Evolutionary conservation across 2,329 filamentous ascomycete genomes (phyloP), one percentile per base, ranked within the genome.

Genomic region (Apiospora marii): DNA sequence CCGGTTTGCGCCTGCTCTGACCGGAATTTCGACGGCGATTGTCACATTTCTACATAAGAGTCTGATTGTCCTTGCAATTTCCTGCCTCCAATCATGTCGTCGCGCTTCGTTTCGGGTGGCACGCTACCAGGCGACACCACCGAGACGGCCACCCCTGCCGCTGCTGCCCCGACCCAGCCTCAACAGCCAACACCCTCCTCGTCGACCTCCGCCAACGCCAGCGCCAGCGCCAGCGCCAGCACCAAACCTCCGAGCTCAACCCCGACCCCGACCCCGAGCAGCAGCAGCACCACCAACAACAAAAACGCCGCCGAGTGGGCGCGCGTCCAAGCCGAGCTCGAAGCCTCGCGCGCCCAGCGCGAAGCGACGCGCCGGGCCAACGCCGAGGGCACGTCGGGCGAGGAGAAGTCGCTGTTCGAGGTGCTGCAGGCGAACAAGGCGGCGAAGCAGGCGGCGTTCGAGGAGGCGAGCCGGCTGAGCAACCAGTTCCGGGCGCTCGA

Each of bases 401-500:
- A 53, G 22, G 68, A 92, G 76, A 91, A 88, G 82, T 91, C 87
- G 70, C 85, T 96, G 41, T 96, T 88, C 80, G 94, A 95, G 61
- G 87, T 93, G 2, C 82, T 96, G 70, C 92, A 96, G 83, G 93
- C 92, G 61, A 96, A 96, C 82, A 96, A 95, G 92, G 93, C 91
- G 75, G 92, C 93, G 72, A 96, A 95, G 82, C 92, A 96, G 83
- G 93, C 93, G 27, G 93, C 92, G 12, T 94, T 95, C 81, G 93
- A 95, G 81, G 93, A 96, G 81, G 87, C 91, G 74, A 88, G 87
- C 74, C 88, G 88, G 75, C 85, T 96, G 70, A 89, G 90, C 78
- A 93, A 96, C 78, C 94, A 96, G 83, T 95, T 95, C 80, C 89
- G 92, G 51, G 87, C 92, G 3, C 86, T 96, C 43, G 92, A 96